phyloP scores from a whole-genome alignment of 2,329 filamentous ascomycete species.

The Fusarium oxysporum region DNA sequence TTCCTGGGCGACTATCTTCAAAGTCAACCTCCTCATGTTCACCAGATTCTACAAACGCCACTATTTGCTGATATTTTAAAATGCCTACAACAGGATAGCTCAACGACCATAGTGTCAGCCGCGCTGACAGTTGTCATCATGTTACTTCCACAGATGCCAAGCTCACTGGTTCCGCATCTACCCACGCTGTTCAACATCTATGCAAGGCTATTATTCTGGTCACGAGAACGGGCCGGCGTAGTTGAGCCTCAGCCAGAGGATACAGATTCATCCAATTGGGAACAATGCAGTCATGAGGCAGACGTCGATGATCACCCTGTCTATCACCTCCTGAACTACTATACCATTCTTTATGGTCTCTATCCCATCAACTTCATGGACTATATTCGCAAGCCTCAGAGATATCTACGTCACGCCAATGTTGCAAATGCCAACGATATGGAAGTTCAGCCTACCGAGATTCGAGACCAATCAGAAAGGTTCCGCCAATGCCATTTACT shows the following conservation, averaged over 20 bases:
- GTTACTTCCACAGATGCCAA: slow-evolving; percentile 85
- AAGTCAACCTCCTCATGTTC: slow-evolving; percentile 81
- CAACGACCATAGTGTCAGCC: slow-evolving; percentile 79
- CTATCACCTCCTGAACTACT: slow-evolving; percentile 78
- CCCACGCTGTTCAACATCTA: slow-evolving; percentile 85
- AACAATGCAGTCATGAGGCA: slow-evolving; percentile 70
- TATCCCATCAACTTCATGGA: slow-evolving; percentile 90
- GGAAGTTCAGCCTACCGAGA: slow-evolving; percentile 81
- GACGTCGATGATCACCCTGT: slow-evolving; percentile 71
- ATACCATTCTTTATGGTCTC: slow-evolving; percentile 84
- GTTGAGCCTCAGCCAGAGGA: slow-evolving; percentile 55
- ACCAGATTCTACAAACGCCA: slow-evolving; percentile 77
- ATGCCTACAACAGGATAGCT: slow-evolving; percentile 82
- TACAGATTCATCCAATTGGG: slow-evolving; percentile 65
- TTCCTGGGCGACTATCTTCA: slow-evolving; percentile 80
- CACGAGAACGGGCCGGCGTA: slow-evolving; percentile 62
- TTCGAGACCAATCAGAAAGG: slow-evolving; percentile 78
- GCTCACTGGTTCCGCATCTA: slow-evolving; percentile 74
- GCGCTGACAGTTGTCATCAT: slow-evolving; percentile 82
- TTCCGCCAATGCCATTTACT: slow-evolving; percentile 79
- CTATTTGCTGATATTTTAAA: slow-evolving; percentile 78
- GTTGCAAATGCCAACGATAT: slow-evolving; percentile 78
- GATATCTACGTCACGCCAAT: slow-evolving; percentile 79
- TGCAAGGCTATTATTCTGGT: slow-evolving; percentile 83
- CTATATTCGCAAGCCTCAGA: slow-evolving; percentile 84